A percentile compares a stretch with the other conserved stretches of the same genome.
Evolutionary conservation across 1,284 basidiomycete species (phyloP).

Genomic region (Vanrija sp.): DNA sequence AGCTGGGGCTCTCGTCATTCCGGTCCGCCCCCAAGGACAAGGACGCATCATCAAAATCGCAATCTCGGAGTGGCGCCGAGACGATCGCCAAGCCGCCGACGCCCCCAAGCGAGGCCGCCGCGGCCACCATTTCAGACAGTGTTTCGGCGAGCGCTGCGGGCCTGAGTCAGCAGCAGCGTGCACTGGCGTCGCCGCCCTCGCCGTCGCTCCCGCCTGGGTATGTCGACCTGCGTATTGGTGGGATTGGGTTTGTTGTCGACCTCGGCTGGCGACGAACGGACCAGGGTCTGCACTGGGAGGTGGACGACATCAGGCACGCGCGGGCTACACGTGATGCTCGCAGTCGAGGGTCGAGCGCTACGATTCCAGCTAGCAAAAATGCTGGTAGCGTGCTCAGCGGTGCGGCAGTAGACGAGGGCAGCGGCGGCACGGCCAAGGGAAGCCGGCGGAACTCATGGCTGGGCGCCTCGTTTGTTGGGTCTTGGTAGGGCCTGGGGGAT

Average conservation of each 20-base stretch:
- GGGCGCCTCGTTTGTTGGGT: constrained; percentile 5
- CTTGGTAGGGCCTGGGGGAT: constrained; percentile 6
- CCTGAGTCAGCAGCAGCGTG: no score
- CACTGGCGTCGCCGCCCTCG: not conserved
- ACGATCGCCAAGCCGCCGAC: not conserved
- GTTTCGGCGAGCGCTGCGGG: no score
- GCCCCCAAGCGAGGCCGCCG: not conserved
- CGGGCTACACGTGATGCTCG: not conserved
- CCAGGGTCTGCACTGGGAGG: constrained; percentile 38
- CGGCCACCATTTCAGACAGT: not conserved
- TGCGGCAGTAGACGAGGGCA: not conserved
- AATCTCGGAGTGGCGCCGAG: not conserved
- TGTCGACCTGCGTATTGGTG: constrained; percentile 31
- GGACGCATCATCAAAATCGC: not conserved
- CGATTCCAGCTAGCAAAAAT: not conserved
- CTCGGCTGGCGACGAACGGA: constrained; percentile 33
- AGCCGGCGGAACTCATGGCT: constrained; percentile 1
- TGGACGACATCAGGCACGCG: constrained; percentile 18
- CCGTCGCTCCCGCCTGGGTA: constrained; percentile 24
- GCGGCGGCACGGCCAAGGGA: not conserved
- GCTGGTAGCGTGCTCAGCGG: not conserved
- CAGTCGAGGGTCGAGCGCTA: not conserved
- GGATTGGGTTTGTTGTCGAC: constrained; percentile 38
- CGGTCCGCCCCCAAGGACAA: not conserved
- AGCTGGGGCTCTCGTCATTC: constrained; percentile 2